Conservation (phyloP, 495 filamentous ascomycete genomes). For the Durotheca rogersii region DNA sequence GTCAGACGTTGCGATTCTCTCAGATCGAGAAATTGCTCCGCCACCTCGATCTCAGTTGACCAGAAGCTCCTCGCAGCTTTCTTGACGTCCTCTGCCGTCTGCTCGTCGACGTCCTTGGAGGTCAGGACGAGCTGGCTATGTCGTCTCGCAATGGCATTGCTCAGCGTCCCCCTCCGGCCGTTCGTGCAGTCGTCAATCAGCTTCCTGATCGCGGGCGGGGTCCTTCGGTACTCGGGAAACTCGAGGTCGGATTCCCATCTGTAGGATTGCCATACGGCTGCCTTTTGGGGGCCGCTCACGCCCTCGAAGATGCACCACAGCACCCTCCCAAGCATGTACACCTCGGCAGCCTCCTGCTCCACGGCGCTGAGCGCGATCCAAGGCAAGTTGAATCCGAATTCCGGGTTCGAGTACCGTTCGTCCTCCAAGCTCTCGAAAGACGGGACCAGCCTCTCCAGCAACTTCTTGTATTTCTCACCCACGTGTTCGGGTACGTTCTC, state of each 20-base stretch:
- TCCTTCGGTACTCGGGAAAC: conserved; percentile 45
- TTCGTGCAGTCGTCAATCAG: conserved; percentile 49
- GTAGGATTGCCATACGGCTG: conserved; percentile 52
- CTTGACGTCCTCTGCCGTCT: conserved; percentile 34
- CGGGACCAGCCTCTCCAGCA: conserved; percentile 41
- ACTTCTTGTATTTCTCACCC: conserved; percentile 33
- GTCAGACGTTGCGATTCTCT: conserved; percentile 32
- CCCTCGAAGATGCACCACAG: conserved; percentile 58
- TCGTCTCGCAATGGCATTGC: conserved; percentile 37
- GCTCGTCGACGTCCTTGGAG: conserved; percentile 14
- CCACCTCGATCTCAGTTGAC: conserved; percentile 41
- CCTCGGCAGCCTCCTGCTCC: conserved; percentile 51
- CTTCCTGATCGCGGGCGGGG: conserved; percentile 39
- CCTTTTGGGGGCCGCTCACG: conserved; percentile 46
- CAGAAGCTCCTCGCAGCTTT: conserved; percentile 42
- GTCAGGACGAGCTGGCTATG: conserved; percentile 43
- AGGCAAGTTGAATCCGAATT: conserved; percentile 47
- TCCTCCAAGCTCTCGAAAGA: conserved; percentile 40
- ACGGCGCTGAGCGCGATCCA: conserved; percentile 44
- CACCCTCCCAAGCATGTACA: conserved; percentile 54
- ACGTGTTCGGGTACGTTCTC: conserved; percentile 36
- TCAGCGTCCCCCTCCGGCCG: conserved; percentile 41
- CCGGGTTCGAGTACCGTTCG: conserved; percentile 40
- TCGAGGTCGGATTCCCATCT: conserved; percentile 48
- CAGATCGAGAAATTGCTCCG: conserved; percentile 40